Base-by-base conservation (phyloP, 352 stramenopile species). In the Phytopythium ostracodes region DNA sequence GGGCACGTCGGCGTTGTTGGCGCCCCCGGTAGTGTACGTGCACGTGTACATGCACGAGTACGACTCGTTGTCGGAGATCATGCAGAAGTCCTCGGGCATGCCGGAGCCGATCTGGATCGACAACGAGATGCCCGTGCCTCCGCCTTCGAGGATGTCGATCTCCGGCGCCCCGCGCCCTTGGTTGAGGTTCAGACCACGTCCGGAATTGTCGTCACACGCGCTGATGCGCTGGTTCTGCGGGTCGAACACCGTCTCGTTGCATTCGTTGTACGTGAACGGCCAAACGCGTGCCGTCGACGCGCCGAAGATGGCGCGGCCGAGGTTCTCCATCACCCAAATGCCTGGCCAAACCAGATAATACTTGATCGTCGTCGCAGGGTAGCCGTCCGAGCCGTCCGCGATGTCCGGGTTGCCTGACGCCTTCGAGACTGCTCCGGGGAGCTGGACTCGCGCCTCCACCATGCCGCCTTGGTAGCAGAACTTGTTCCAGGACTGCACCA, bases 291-390 rank as follows among this genome's bases (percentile, higher is more conserved):
- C 15, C 22, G 40, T 44, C 40, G 40, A 44, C 10, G 40, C 40
- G 9, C 17, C 11, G 40, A 44, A 44, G 27, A 58, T 97, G 5
- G 93, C 91, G 35, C 95, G 70, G 20, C 89, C 93, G 9, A 98
- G 71, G 79, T 98, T 98, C 14, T 93, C 95, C 38, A 98, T 69
- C 56, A 98, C 74, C 95, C 95, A 98, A 61, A 98, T 87, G 17
- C 92, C 40, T 44, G 40, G 40, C 40, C 40, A 44, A 17, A 44
- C 40, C 11, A 17, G 40, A 91, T 0, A 92, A 92, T 44, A 44
- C 40, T 44, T 44, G 17, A 44, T 44, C 22, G 40, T 44, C 40
- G 40, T 22, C 40, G 40, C 40, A 22, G 40, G 40, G 4, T 44
- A 44, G 40, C 89, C 76, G 33, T 38, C 33, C 4, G 53, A 27